Conservation (phyloP, 2,329 filamentous ascomycete genomes). For the Colletotrichum falcatum region DNA sequence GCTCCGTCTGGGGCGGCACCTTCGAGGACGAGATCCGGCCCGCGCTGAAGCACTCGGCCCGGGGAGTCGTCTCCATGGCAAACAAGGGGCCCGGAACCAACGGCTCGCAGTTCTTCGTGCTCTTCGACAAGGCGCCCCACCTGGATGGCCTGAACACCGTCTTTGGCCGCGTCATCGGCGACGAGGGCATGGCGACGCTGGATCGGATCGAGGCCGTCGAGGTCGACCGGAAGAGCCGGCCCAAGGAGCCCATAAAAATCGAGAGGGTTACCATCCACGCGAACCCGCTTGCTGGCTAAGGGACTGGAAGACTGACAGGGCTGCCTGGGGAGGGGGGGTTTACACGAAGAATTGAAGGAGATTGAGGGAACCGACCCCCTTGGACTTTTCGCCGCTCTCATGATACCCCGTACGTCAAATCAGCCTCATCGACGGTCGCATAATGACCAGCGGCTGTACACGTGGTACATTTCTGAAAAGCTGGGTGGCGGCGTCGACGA, state of each 20-base stretch:
- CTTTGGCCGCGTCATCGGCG: constrained; percentile 79
- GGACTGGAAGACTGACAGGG: background rate
- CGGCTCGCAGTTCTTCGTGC: constrained; percentile 85
- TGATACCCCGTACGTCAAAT: constrained; percentile 7
- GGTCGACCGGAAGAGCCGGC: constrained; percentile 83
- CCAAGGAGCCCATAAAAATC: constrained; percentile 74
- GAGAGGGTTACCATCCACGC: constrained; percentile 80
- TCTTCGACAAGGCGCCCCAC: constrained; percentile 81
- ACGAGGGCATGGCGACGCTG: constrained; percentile 73
- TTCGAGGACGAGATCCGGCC: constrained; percentile 88
- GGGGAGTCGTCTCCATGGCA: constrained; percentile 81
- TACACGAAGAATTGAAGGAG: background rate
- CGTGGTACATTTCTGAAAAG: background rate
- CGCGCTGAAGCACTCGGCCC: constrained; percentile 73
- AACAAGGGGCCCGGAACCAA: constrained; percentile 82
- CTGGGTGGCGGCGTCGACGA: background rate
- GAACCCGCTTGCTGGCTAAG: constrained; percentile 77
- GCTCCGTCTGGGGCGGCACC: constrained; percentile 77
- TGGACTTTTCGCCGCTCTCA: background rate
- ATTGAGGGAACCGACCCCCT: background rate
- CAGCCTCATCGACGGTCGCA: background rate
- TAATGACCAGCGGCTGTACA: background rate
- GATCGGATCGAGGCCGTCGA: constrained; percentile 77
- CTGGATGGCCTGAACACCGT: constrained; percentile 88
- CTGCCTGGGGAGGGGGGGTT: background rate